phyloP scores from a whole-genome alignment of 495 filamentous ascomycete species.

The Hypoxylon lenormandii region DNA sequence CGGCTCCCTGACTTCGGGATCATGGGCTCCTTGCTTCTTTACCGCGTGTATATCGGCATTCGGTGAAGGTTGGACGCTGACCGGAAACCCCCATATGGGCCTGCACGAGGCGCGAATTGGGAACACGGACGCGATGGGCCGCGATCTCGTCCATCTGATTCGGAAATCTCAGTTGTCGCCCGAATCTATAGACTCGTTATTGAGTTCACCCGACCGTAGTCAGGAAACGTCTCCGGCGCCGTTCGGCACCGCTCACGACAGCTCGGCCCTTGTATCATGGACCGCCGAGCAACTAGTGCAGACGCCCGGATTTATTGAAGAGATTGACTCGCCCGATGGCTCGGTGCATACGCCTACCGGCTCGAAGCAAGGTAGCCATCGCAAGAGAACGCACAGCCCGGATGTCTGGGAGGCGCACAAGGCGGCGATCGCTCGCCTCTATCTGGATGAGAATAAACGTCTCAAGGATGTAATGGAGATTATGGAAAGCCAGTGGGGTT shows the following conservation, averaged over 20 bases:
- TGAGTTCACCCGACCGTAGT: conserved; percentile 20
- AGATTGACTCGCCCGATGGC: conserved; percentile 21
- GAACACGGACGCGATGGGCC: conserved; percentile 37
- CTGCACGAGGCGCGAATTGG: conserved; percentile 26
- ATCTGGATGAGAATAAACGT: conserved; percentile 50
- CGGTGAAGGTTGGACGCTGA: conserved; percentile 38
- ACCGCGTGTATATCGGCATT: conserved; percentile 39
- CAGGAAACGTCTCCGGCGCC: conserved; percentile 28
- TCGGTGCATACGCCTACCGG: conserved; percentile 22
- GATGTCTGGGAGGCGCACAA: conserved; percentile 51
- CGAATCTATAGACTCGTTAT: conserved; percentile 30
- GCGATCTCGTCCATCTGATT: conserved; percentile 36
- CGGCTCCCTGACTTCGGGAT: conserved; percentile 38
- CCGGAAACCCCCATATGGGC: conserved; percentile 32
- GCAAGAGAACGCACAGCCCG: conserved; percentile 46
- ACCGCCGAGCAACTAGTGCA: conserved; percentile 16
- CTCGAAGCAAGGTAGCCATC: conserved; percentile 34
- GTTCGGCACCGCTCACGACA: conserved; percentile 8
- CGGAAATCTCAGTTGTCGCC: conserved; percentile 34
- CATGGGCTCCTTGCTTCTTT: conserved; percentile 45
- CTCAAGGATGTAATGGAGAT: conserved; percentile 86
- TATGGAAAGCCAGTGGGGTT: conserved; percentile 79
- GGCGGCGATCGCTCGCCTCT: conserved; percentile 47
- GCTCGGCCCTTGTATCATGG: conserved; percentile 10
- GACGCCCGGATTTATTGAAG: conserved; percentile 15